Conservation (phyloP, 306 rosid genomes). For the Quercus suber region DNA sequence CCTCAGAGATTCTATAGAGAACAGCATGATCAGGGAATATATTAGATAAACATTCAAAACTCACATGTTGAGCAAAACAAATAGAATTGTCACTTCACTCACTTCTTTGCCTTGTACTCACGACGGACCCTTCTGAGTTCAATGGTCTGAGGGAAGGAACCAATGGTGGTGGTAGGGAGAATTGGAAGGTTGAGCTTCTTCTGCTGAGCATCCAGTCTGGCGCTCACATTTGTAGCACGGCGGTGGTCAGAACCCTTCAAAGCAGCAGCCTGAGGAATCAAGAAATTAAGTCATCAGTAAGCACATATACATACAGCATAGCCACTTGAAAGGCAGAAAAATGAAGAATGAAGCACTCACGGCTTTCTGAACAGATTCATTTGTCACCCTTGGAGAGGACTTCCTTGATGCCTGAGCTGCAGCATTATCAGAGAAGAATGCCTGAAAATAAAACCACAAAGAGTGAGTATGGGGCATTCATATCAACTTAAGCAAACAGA, state of each 20-base stretch:
- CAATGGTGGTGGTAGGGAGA: slow-evolving; percentile 94
- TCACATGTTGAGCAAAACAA: slow-evolving; percentile 13
- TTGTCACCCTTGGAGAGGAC: slow-evolving; percentile 82
- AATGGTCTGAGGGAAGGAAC: slow-evolving; percentile 90
- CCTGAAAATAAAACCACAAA: slow-evolving; percentile 45
- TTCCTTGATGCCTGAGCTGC: slow-evolving; percentile 72
- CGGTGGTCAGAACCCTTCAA: slow-evolving; percentile 91
- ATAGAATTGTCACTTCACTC: slow-evolving; percentile 26
- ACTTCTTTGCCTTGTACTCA: slow-evolving; percentile 90
- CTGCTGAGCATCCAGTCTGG: slow-evolving; percentile 90
- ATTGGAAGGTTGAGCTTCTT: slow-evolving; percentile 93
- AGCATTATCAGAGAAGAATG: slow-evolving; percentile 67
- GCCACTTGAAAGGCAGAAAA: slow-evolving; percentile 4
- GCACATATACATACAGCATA: background rate
- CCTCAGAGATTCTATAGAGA: slow-evolving; percentile 74
- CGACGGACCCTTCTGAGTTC: slow-evolving; percentile 91
- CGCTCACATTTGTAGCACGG: slow-evolving; percentile 74
- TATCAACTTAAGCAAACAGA: background rate
- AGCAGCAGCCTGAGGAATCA: slow-evolving; percentile 70
- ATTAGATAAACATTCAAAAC: background rate
- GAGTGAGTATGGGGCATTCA: background rate
- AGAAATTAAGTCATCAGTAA: slow-evolving; percentile 3
- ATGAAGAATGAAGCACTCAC: slow-evolving; percentile 48
- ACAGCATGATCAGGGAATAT: slow-evolving; percentile 5
- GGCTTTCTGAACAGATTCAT: slow-evolving; percentile 85